Base-by-base conservation (phyloP, 768 basidiomycete species). In the Kwoniella sp. region DNA sequence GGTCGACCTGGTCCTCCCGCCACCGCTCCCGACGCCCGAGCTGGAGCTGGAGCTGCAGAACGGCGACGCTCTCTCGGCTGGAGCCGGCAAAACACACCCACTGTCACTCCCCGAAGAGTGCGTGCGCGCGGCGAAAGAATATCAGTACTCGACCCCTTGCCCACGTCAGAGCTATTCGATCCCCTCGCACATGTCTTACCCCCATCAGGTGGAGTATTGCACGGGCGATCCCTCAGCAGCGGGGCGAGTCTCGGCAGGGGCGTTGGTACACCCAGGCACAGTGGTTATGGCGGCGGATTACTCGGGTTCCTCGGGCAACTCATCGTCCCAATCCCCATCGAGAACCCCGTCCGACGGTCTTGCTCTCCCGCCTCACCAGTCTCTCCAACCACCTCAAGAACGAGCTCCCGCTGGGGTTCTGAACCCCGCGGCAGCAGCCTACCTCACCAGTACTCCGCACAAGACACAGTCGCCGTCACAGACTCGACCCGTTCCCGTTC, bases 131-230 rank as follows among this genome's bases (percentile, higher is more conserved):
- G 46, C 42, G 50, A 56, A 29, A 53, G 57, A 45, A 31, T 59
- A 45, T 59, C 61, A 42, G 39, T 58, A 48, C 57, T 59, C 46
- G 61, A 63, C 23, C 53, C 57, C 57, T 48, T 64, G 41, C 56
- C 62, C 22, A 57, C 60, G 41, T 44, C 50, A 42, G 48, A 57
- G 26, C 39, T 56, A 34, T 26, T 57, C 54, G 56, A 61, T 47
- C 58, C 51, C 47, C 52, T 60, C 53, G 57, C 51, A 29, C 53
- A 65, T 39, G 38, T 59, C 45, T 29, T 53, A 44, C 41, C 52
- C 45, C 19, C 41, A 34, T 26, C 52, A 26, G 17, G 44, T 29
- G 28, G 43, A 44, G 20, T 31, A 44, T n/a, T n/a, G n/a, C n/a
- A 8, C 29, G 23, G 12, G 26, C 9, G n/a, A 20, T 2, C 23